Evolutionary conservation across 257 asterid species (phyloP), one percentile per base, ranked within the genome.

Genomic region (Nicotiana sylvestris): DNA sequence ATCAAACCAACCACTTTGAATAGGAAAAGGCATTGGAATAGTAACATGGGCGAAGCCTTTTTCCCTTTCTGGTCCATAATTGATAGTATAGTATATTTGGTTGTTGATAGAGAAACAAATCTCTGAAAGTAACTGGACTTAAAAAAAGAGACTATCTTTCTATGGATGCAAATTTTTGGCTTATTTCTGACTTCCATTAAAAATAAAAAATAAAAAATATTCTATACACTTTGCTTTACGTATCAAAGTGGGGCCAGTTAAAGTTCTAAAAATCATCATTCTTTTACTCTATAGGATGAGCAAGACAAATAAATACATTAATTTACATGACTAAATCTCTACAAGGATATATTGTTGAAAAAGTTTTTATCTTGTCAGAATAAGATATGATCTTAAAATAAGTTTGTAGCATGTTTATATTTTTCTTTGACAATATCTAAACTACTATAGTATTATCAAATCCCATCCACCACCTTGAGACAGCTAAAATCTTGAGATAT

Each of bases 1-100:
- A 64, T 70, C 17, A 64, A 85, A 81, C 18, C 70, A 66, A 69
- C 66, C 88, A 85, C 82, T 81, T 65, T 35, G 56, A 81, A 60
- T 9, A 68, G 30, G 39, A 69, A 17, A 29, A 77, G 81, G 84
- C 29, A 79, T 64, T 49, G 66, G 53, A 61, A 62, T 64, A 25
- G 27, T 25, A 69, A 55, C 57, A 11, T 72, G 70, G 62, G 60
- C 11, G 51, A 66, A 11, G 2, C 30, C 15, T 35, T 72, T 57
- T 57, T 5, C 9, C 62, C 3, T 49, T 49, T 51, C 56, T 11
- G 56, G 16, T 51, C 56, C 56, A 51, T 51, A 10, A 9, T 51
- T 11, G 16, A 51, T 51, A 21, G 21, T 21, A 21, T 21, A 21
- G 21, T 21, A 53, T 53, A 53, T 53, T 53, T 53, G 18, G 18